A percentile compares a stretch with the other conserved stretches of the same genome.
Conservation (phyloP, 2,329 filamentous ascomycete genomes). For the Periconia sp. region DNA sequence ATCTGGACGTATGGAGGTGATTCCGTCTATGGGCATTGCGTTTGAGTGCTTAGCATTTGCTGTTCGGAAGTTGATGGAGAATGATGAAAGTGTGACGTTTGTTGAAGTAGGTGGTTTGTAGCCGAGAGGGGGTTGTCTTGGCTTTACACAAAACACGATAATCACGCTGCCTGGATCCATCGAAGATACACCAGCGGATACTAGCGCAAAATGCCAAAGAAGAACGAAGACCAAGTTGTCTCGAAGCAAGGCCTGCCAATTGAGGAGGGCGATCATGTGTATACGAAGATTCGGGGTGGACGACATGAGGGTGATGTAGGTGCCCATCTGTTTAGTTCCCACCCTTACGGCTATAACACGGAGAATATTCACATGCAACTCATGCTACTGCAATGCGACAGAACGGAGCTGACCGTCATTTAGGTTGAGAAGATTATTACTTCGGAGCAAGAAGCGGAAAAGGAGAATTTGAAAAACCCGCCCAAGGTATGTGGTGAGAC, state of each 20-base stretch:
- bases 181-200: not conserved
- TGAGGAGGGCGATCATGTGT: constrained; percentile 44
- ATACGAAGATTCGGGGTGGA: constrained; percentile 44
- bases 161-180: no score
- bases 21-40: no score
- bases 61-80: no score
- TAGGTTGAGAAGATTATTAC: constrained; percentile 45
- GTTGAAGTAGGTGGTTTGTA: no score
- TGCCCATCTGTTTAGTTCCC: not conserved
- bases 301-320: constrained; percentile 42
- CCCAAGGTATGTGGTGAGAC: constrained; percentile 38
- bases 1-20: no score
- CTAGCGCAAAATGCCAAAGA: constrained; percentile 3
- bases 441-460: constrained; percentile 38
- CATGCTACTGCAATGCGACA: not conserved
- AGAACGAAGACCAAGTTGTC: constrained; percentile 13
- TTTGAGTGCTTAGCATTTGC: no score
- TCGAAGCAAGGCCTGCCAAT: constrained; percentile 46
- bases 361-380: not conserved
- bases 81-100: no score
- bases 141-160: no score
- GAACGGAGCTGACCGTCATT: not conserved
- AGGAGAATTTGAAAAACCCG: constrained; percentile 44
- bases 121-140: no score
- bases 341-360: not conserved